These are phyloP conservation scores for Ulota crispa DNA, from an alignment of 225 moss, liverwort and hornwort genomes.

Conservation along the genomic window DNA sequence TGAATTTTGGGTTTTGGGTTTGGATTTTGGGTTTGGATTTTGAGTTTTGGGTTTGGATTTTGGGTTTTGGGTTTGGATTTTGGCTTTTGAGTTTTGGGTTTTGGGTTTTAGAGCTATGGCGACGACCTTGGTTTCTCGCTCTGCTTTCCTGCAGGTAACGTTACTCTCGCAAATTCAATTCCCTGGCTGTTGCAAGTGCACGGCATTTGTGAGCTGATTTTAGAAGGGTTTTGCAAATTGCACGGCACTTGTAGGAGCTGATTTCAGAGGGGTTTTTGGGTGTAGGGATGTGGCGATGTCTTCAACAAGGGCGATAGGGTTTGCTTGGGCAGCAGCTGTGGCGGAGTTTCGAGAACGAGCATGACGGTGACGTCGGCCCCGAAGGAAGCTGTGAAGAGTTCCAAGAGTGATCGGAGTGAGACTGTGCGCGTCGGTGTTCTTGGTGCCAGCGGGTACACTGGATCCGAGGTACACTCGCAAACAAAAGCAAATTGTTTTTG, in stretches of 20 bases:
- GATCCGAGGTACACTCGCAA: constrained; percentile 60
- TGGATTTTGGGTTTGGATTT: too few species aligned
- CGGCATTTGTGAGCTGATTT: neutral
- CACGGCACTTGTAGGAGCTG: neutral
- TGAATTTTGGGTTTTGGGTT: neutral
- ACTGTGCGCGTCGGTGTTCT: constrained; percentile 69
- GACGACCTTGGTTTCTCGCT: neutral
- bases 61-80: too few species aligned
- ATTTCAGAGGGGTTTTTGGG: neutral
- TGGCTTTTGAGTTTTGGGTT: neutral
- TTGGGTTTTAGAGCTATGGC: constrained; percentile 1
- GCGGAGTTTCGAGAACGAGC: constrained; percentile 5
- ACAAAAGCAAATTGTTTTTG: too few species aligned
- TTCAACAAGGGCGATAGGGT: neutral
- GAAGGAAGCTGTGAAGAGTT: constrained; percentile 25
- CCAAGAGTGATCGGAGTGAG: constrained; percentile 30
- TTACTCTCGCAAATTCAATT: neutral
- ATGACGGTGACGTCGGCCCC: constrained; percentile 31
- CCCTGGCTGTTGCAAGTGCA: neutral
- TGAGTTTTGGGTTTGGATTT: neutral
- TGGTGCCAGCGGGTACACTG: constrained; percentile 79
- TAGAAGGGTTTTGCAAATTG: neutral
- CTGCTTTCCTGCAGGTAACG: constrained; percentile 16
- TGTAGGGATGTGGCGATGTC: constrained; percentile 13
- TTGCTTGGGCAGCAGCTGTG: neutral